These are phyloP conservation scores for Pestalotiopsis sp. DNA, from an alignment of 2,329 filamentous ascomycete species.

Conservation along the genomic window DNA sequence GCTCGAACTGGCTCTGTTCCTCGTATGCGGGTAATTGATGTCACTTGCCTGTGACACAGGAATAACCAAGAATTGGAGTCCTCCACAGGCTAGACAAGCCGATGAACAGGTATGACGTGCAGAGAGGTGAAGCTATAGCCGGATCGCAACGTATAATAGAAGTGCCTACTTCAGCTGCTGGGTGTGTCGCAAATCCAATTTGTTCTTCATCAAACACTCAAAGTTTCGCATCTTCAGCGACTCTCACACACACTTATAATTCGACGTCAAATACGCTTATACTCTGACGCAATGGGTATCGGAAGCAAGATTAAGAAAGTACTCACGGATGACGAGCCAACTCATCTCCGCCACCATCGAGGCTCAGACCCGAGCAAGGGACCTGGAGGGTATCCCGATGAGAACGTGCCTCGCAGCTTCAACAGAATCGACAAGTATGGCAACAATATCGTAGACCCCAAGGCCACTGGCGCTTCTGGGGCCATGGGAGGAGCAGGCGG, in stretches of 20 bases:
- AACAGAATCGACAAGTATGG: constrained; percentile 10
- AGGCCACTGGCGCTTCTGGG: constrained; percentile 7
- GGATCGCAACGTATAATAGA: not conserved
- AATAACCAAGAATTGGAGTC: not conserved
- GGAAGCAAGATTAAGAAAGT: constrained; percentile 28
- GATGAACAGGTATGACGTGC: not conserved
- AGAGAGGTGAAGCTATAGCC: not conserved
- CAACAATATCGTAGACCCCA: not conserved
- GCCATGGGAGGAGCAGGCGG: not conserved
- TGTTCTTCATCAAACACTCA: not conserved
- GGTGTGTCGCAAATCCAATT: not conserved
- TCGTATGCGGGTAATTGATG: not conserved
- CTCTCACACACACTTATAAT: not conserved
- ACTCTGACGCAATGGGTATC: constrained; percentile 23
- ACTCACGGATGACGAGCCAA: constrained; percentile 22
- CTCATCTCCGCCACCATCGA: not conserved
- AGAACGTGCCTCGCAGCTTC: constrained; percentile 21
- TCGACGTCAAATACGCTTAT: not conserved
- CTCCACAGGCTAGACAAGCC: too few species aligned
- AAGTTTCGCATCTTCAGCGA: not conserved
- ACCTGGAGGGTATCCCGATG: constrained; percentile 21
- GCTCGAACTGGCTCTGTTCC: not conserved
- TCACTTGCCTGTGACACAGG: not conserved
- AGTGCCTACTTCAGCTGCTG: not conserved
- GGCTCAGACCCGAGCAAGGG: constrained; percentile 14